A percentile compares a stretch with the other conserved stretches of the same genome.
These are phyloP conservation scores for Penicillium odoratum DNA, from an alignment of 495 filamentous ascomycete species.

Conservation along the genomic window DNA sequence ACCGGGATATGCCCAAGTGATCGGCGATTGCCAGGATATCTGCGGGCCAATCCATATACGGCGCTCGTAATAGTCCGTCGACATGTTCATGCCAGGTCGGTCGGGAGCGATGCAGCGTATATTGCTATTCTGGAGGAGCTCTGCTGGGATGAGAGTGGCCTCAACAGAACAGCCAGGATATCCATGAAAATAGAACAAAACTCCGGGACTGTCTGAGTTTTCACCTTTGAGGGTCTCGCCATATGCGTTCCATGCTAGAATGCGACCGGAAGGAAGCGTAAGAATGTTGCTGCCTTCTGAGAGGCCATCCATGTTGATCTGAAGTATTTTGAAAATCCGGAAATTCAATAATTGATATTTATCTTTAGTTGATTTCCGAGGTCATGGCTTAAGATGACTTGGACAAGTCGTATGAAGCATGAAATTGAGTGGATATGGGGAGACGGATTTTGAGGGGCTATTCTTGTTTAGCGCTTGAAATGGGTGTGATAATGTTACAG, in stretches of 20 bases:
- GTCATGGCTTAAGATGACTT: too few species aligned
- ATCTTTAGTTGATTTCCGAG: too few species aligned
- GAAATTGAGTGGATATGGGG: too few species aligned
- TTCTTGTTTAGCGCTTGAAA: too few species aligned
- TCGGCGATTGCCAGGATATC: conserved; percentile 14
- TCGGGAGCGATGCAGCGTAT: conserved; percentile 7
- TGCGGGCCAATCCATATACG: conserved; percentile 12
- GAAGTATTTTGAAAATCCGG: background rate
- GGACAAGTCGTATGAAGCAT: too few species aligned
- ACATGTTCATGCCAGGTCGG: conserved; percentile 13
- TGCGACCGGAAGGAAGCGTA: conserved; percentile 11
- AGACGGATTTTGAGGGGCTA: too few species aligned
- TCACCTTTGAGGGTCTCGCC: conserved; percentile 1
- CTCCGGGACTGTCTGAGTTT: background rate
- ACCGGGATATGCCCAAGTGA: conserved; percentile 8
- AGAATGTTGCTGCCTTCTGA: conserved; percentile 1
- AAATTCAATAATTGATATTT: too few species aligned
- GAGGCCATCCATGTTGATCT: background rate
- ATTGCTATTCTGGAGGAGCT: background rate
- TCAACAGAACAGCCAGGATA: conserved; percentile 12
- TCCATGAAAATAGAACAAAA: conserved; percentile 14
- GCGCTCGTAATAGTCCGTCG: conserved; percentile 8
- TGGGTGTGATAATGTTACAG: too few species aligned
- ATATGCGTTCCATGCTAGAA: conserved; percentile 10
- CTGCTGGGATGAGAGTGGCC: conserved; percentile 3